A percentile compares a stretch with the other conserved stretches of the same genome.
Conservation (phyloP, 1,284 basidiomycete species). For the Moesziomyces globuligerus region DNA sequence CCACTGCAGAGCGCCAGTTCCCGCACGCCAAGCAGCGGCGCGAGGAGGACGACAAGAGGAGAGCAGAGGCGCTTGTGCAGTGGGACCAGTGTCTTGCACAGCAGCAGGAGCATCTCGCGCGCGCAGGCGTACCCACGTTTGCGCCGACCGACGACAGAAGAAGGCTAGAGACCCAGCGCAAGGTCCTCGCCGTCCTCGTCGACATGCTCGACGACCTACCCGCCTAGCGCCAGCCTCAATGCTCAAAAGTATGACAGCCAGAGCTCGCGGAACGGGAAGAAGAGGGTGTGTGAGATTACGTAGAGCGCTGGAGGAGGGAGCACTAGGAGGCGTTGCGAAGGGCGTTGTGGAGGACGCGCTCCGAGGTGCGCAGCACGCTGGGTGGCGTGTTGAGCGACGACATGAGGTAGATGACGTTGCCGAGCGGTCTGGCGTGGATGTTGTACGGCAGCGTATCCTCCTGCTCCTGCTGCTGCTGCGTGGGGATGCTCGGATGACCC, state of each 20-base stretch:
- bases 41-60: constrained; percentile 15
- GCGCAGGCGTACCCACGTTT: constrained; percentile 16
- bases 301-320: too few relatives aligned
- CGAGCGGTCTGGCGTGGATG: constrained; percentile 87
- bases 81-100: constrained; percentile 21
- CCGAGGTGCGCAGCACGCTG: constrained; percentile 59
- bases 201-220: constrained; percentile 35
- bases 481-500: constrained; percentile 37
- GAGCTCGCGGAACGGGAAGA: too few relatives aligned
- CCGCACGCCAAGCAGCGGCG: constrained; percentile 17
- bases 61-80: constrained; percentile 9
- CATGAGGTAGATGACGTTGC: constrained; percentile 94
- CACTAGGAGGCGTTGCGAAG: constrained; percentile 9
- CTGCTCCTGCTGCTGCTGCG: neutral
- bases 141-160: constrained; percentile 6
- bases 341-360: constrained; percentile 21
- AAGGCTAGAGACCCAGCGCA: constrained; percentile 22
- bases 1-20: constrained; percentile 21
- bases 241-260: too few relatives aligned
- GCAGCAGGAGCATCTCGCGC: constrained; percentile 25
- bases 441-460: constrained; percentile 71
- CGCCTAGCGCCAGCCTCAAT: neutral
- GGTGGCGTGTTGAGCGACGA: constrained; percentile 80
- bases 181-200: constrained; percentile 21
- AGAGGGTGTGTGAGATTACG: neutral